phyloP scores from a whole-genome alignment of 116 monocot species.

The Papilionanthe hybrid region DNA sequence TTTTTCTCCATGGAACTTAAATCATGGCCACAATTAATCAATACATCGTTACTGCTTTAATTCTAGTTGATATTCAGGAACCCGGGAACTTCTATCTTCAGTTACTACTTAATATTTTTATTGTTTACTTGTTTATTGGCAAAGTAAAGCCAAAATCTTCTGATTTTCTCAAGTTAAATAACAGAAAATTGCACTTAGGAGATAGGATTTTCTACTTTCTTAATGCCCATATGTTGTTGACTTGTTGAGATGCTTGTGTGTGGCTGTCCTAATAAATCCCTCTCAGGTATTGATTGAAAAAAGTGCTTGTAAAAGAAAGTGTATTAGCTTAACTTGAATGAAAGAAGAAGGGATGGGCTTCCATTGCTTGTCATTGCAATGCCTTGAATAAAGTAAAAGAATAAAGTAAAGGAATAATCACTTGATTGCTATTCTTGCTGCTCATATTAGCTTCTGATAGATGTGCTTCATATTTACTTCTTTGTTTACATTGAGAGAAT shows the following conservation, averaged over 20 bases:
- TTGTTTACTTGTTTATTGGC: too few relatives aligned
- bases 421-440: not conserved
- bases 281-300: not conserved
- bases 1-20: too few relatives aligned
- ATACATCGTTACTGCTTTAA: too few relatives aligned
- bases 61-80: too few relatives aligned
- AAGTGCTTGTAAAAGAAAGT: not conserved
- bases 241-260: not conserved
- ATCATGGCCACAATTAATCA: too few relatives aligned
- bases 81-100: too few relatives aligned
- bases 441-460: not conserved
- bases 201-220: not conserved
- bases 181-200: not conserved
- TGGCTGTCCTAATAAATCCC: not conserved
- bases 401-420: too few relatives aligned
- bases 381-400: not conserved
- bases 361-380: not conserved
- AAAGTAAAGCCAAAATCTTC: not conserved
- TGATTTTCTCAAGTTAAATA: not conserved
- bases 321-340: not conserved
- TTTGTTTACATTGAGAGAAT: not conserved
- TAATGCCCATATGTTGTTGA: not conserved
- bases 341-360: not conserved
- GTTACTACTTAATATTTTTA: too few relatives aligned
- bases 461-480: not conserved